phyloP scores from a whole-genome alignment of 2,329 filamentous ascomycete species.

The Trichoderma brevicompactum region DNA sequence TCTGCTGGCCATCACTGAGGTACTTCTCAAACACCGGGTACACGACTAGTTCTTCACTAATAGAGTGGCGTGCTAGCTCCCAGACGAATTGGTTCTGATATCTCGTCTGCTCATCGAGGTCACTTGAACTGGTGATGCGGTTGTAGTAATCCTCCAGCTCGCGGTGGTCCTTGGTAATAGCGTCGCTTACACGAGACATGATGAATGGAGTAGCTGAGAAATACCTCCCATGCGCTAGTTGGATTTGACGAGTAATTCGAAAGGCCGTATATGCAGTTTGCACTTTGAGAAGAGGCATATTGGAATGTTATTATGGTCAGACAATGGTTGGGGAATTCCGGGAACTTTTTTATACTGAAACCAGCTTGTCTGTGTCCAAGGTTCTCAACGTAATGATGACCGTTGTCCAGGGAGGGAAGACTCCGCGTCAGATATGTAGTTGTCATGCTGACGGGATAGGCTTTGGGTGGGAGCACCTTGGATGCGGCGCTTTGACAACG shows the following conservation, averaged over 20 bases:
- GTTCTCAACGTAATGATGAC: neutral
- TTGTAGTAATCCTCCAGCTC: constrained; percentile 45
- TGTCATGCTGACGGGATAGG: neutral
- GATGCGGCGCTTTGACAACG: no score
- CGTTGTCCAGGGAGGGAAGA: neutral
- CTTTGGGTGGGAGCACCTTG: neutral
- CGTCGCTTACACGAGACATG: constrained; percentile 33
- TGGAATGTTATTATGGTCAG: neutral
- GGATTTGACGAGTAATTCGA: neutral
- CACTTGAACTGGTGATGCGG: constrained; percentile 44
- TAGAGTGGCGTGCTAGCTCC: constrained; percentile 53
- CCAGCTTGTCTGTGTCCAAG: neutral
- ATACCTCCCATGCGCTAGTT: neutral
- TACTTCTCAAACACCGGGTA: constrained; percentile 59
- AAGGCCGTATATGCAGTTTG: neutral
- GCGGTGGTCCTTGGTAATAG: constrained; percentile 37
- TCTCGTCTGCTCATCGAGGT: constrained; percentile 44
- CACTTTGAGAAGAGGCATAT: neutral
- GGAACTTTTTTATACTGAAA: neutral
- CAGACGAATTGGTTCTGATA: constrained; percentile 53
- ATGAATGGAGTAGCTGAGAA: neutral
- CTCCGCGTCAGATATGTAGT: neutral
- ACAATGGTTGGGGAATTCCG: neutral
- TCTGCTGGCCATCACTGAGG: constrained; percentile 45
- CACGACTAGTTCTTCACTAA: constrained; percentile 55